phyloP scores from a whole-genome alignment of 2,329 filamentous ascomycete genomes.

The Penicillium sp. region DNA sequence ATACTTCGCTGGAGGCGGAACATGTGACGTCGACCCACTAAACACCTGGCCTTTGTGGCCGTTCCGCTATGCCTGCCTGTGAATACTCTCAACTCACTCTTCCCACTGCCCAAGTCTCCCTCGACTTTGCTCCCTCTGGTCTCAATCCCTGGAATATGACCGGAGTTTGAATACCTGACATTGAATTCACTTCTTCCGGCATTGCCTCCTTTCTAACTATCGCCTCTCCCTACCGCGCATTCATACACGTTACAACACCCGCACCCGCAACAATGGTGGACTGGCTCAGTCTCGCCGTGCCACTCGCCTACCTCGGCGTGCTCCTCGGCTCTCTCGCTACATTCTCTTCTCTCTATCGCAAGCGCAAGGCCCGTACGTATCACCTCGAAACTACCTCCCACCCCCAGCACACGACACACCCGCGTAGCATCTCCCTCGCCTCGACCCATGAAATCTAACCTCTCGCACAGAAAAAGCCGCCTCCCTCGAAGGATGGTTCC shows the following conservation, averaged over 20 bases:
- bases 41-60: conserved; percentile 31
- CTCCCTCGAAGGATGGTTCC: conserved; percentile 92
- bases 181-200: not conserved
- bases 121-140: not conserved
- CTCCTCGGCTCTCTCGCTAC: conserved; percentile 85
- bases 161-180: conserved; percentile 5
- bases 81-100: conserved; percentile 6
- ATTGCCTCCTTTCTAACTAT: not conserved
- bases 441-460: conserved; percentile 12
- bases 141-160: conserved; percentile 12
- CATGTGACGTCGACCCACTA: conserved; percentile 32
- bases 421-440: too few species aligned
- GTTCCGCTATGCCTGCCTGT: conserved; percentile 4
- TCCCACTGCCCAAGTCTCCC: conserved; percentile 1
- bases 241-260: conserved; percentile 25
- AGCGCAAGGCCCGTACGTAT: conserved; percentile 77
- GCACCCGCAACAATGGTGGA: conserved; percentile 51
- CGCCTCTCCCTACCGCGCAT: conserved; percentile 5
- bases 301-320: conserved; percentile 85
- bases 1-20: conserved; percentile 14
- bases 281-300: conserved; percentile 83
- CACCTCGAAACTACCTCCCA: not conserved
- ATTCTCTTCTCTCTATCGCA: conserved; percentile 90
- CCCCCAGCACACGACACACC: not conserved
- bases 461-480: conserved; percentile 67